Percentiles rank a stretch among this genome's conserved stretches.
These are phyloP conservation scores for Macrophomina phaseolina DNA, from an alignment of 2,329 filamentous ascomycete species.

Conservation along the genomic window DNA sequence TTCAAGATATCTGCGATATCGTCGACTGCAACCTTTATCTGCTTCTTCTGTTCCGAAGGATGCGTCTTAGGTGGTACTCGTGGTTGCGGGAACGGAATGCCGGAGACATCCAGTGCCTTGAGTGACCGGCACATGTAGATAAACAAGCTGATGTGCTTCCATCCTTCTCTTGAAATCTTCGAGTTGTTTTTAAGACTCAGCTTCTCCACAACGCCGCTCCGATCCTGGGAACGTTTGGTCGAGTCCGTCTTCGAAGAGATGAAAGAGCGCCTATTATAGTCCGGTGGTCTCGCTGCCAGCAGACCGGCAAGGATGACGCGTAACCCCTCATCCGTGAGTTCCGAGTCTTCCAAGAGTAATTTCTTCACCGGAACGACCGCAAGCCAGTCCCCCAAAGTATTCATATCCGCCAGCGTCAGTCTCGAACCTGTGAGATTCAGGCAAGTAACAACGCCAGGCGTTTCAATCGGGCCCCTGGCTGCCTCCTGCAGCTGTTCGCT, in stretches of 20 bases:
- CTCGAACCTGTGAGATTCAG: conserved; percentile 85
- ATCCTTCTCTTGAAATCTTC: conserved; percentile 83
- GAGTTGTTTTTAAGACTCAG: conserved; percentile 87
- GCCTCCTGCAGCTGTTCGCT: conserved; percentile 82
- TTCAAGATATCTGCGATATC: conserved; percentile 72
- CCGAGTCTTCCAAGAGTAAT: conserved; percentile 84
- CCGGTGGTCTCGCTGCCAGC: conserved; percentile 75
- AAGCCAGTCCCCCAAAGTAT: conserved; percentile 91
- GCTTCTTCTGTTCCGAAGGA: conserved; percentile 27
- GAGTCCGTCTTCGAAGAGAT: conserved; percentile 31
- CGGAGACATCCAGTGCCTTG: conserved; percentile 84
- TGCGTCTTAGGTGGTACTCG: conserved; percentile 62
- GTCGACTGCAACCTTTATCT: conserved; percentile 19
- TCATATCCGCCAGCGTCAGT: conserved; percentile 80
- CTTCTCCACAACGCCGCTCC: conserved; percentile 81
- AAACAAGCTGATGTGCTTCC: conserved; percentile 90
- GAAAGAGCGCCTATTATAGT: conserved; percentile 54
- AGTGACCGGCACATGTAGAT: conserved; percentile 87
- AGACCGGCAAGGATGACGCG: conserved; percentile 86
- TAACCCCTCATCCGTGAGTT: conserved; percentile 83
- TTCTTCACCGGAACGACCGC: conserved; percentile 91
- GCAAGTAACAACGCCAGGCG: conserved; percentile 78
- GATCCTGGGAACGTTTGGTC: conserved; percentile 40
- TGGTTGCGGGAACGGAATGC: conserved; percentile 68
- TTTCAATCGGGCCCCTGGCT: conserved; percentile 65